phyloP scores from a whole-genome alignment of 345 rosid genomes.

The Euphorbia lathyris region DNA sequence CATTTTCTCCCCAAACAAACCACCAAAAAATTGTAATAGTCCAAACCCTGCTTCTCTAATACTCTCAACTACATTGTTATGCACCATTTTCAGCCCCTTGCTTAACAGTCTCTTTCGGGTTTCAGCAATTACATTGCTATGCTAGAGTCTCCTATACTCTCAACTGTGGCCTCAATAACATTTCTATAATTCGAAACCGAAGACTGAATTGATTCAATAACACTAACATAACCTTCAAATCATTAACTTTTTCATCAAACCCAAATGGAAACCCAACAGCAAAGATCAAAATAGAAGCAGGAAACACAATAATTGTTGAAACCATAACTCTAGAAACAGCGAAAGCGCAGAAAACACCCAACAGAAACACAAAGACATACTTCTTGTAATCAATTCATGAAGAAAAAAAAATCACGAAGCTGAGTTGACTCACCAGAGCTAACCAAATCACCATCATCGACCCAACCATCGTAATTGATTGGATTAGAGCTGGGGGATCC shows the following conservation, averaged over 20 bases:
- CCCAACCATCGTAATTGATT: constrained; percentile 31
- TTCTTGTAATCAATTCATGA: constrained; percentile 46
- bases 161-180: no score
- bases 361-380: no score
- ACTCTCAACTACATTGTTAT: no score
- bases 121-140: constrained; percentile 27
- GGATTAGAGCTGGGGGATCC: constrained; percentile 19
- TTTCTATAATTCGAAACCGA: no score
- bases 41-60: no score
- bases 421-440: constrained; percentile 40
- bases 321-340: constrained; percentile 52
- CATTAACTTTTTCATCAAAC: constrained; percentile 38
- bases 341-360: constrained; percentile 50
- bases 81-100: no score
- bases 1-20: constrained; percentile 37
- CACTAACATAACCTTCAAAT: constrained; percentile 38
- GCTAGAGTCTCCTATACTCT: no score
- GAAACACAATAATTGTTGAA: constrained; percentile 46
- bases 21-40: constrained; percentile 32
- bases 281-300: constrained; percentile 53
- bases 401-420: constrained; percentile 44
- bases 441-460: constrained; percentile 26
- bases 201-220: no score
- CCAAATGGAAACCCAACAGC: constrained; percentile 55
- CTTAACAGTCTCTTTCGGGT: constrained; percentile 39